Base-by-base conservation (phyloP, 441 rosid species). In the Euphorbia schlechtendalii region DNA sequence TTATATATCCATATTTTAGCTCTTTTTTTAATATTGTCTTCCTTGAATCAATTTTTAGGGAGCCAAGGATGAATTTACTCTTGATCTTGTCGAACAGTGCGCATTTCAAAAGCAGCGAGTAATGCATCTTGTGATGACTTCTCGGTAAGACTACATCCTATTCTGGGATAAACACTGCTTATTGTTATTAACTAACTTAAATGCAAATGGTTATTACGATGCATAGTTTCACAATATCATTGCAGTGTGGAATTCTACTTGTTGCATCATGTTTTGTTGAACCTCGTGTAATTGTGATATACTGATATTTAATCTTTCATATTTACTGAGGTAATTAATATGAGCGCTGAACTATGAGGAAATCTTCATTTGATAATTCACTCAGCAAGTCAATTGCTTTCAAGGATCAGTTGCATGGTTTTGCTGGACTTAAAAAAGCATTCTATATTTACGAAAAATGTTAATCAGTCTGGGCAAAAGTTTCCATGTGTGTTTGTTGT, bases 71-170 rank as follows among this genome's bases (percentile, higher is more conserved):
- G 96, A 94, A 81, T 91, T 94, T 75, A 89, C 97, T 53, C 94
- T 94, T 74, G 99, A 94, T 83, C 98, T 94, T 45, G 98, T 94
- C 61, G 99, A 94, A 78, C 99, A 94, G 65, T 94, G 98, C 78
- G 85, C 98, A n/a, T 94, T 91, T 84, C 99, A 91, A 79, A 94
- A 94, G 86, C 96, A 94, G 75, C 84, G 83, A 8, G 83, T 91
- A 30, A 87, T 94, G 98, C 96, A 89, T 78, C 92, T 94, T 46
- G 92, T 87, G 72, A 84, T 88, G 87, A 85, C 89, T 78, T 94
- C 96, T 52, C 82, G 85, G 99, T 85, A 80, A 78, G 83, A 63
- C 27, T 60, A 43, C 64, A 65, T 59, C 52, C 38, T 59, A 25
- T 58, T 30, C 49, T 46, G 15, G 17, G 67, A 27, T 36, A 55